Evolutionary conservation across 257 asterid genomes (phyloP).

Genomic region (Verbascum thapsus): DNA sequence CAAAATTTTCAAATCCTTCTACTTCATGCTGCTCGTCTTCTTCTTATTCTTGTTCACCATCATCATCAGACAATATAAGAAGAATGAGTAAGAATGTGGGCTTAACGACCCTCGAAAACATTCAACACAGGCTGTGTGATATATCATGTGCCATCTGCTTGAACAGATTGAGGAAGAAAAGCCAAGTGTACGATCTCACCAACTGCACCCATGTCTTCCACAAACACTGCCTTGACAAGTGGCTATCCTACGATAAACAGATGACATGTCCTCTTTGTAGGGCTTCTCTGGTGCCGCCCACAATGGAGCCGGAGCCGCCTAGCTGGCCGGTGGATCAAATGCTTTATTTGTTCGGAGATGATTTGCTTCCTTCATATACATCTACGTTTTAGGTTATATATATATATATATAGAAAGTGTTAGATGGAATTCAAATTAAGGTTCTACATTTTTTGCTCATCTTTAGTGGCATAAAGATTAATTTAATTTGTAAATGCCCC

Average conservation of each 20-base stretch:
- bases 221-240: slow-evolving; percentile 50
- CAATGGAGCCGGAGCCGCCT: slow-evolving; percentile 31
- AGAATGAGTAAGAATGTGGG: slow-evolving; percentile 33
- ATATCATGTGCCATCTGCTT: slow-evolving; percentile 48
- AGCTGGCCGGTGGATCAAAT: slow-evolving; percentile 58
- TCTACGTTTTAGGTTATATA: too few species aligned
- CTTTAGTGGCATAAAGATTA: too few species aligned
- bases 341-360: slow-evolving; percentile 61
- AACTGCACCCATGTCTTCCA: slow-evolving; percentile 62
- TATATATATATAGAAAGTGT: too few species aligned
- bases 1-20: slow-evolving; percentile 27
- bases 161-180: slow-evolving; percentile 38
- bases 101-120: slow-evolving; percentile 40
- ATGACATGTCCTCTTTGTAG: slow-evolving; percentile 55
- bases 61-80: slow-evolving; percentile 21
- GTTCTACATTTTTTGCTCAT: too few species aligned
- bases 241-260: slow-evolving; percentile 44
- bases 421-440: too few species aligned
- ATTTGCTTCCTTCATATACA: slow-evolving; percentile 37
- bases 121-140: slow-evolving; percentile 31
- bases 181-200: slow-evolving; percentile 47
- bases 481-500: too few species aligned
- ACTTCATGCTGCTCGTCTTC: slow-evolving; percentile 21
- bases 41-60: background rate
- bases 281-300: slow-evolving; percentile 34